phyloP scores from a whole-genome alignment of 2,329 filamentous ascomycete genomes.

The Aureobasidium musti region DNA sequence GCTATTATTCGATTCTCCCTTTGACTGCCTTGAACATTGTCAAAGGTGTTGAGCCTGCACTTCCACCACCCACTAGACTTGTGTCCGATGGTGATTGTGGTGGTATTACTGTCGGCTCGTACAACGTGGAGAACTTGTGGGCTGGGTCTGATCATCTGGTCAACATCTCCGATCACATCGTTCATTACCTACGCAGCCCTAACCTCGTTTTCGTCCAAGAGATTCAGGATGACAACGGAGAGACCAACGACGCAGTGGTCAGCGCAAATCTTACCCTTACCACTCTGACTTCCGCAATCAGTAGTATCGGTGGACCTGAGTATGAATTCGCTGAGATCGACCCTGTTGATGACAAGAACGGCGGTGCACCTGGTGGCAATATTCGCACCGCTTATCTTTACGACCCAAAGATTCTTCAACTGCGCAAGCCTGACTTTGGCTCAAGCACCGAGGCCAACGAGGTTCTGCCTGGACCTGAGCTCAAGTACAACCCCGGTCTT shows the following conservation, averaged over 20 bases:
- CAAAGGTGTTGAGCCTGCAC: conserved; percentile 48
- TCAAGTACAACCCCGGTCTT: conserved; percentile 68
- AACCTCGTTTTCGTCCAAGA: conserved; percentile 70
- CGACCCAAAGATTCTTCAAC: conserved; percentile 59
- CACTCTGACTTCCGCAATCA: conserved; percentile 58
- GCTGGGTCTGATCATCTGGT: conserved; percentile 59
- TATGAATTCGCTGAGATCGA: conserved; percentile 64
- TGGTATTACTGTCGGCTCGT: conserved; percentile 64
- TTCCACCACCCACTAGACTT: conserved; percentile 57
- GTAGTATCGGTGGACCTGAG: conserved; percentile 46
- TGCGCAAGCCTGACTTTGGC: conserved; percentile 62
- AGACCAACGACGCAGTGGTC: conserved; percentile 60
- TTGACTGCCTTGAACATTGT: conserved; percentile 58
- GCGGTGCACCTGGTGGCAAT: conserved; percentile 69
- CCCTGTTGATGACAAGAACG: conserved; percentile 62
- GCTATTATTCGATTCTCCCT: conserved; percentile 69
- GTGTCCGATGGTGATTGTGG: conserved; percentile 59
- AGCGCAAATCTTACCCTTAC: conserved; percentile 61
- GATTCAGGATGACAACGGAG: conserved; percentile 67
- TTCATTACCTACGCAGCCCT: conserved; percentile 62
- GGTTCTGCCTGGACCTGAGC: conserved; percentile 59
- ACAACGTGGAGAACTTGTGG: conserved; percentile 70
- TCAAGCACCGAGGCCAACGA: conserved; percentile 57
- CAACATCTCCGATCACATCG: conserved; percentile 65
- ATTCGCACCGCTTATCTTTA: conserved; percentile 72